Base-by-base conservation (phyloP, 768 basidiomycete species). In the Naematelia encephala region DNA sequence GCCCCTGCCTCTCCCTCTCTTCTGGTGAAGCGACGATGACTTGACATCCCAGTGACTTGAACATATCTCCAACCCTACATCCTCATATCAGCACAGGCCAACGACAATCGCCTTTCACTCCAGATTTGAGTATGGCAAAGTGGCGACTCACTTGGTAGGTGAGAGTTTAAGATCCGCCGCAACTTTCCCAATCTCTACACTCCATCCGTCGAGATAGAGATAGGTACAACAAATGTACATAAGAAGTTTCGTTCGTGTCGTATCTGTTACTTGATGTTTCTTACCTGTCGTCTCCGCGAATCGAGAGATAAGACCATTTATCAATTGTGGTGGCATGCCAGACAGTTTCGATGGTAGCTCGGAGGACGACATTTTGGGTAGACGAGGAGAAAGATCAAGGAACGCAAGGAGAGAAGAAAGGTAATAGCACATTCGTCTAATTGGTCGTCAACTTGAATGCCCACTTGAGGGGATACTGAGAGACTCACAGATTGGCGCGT, bases 31-130 rank as follows among this genome's bases (percentile, higher is more conserved):
- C 76, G 46, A 82, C 80, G 48, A 79, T 79, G 46, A 91, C 79
- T 61, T 85, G 86, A 77, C 91, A 94, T 27, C 92, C 91, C 19
- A 94, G 80, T 0, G 86, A 84, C 74, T 83, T 88, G 81, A 90
- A 92, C 16, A 90, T 73, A n/a, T 80, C 71, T 62, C 84, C 84
- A 42, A 88, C 82, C 53, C 84, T 86, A 74, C 16, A 2, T 21
- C 27, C 22, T 5, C 42, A n/a, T 12, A 42, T 64, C 28, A 72
- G 53, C 44, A 52, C 34, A 39, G 16, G 8, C 34, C 34, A 39
- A 16, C 16, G 8, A 8, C 34, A 16, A n/a, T n/a, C n/a, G n/a
- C n/a, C n/a, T n/a, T n/a, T n/a, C n/a, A n/a, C n/a, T n/a, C n/a
- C n/a, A n/a, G n/a, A n/a, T n/a, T n/a, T n/a, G n/a, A n/a, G n/a